phyloP scores from a whole-genome alignment of 2,329 filamentous ascomycete species.

The Simplicillium aogashimaense region DNA sequence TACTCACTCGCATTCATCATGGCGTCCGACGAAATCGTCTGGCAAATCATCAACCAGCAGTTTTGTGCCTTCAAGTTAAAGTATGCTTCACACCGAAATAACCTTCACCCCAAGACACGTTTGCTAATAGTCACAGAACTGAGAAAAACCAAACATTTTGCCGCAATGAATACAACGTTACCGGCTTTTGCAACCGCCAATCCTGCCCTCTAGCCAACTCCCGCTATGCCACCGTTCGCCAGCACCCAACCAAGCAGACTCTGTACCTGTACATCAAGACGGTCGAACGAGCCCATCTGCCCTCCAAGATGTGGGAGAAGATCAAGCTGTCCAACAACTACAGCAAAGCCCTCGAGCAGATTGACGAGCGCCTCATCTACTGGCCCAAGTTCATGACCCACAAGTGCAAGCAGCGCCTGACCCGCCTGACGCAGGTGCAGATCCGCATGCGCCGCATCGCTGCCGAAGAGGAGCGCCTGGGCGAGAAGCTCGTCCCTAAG shows the following conservation, averaged over 20 bases:
- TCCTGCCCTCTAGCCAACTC: conserved; percentile 87
- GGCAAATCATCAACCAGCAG: conserved; percentile 92
- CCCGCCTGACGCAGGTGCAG: conserved; percentile 81
- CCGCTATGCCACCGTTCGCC: conserved; percentile 83
- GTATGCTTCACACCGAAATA: conserved; percentile 27
- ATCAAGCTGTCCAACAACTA: conserved; percentile 89
- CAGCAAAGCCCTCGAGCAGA: conserved; percentile 74
- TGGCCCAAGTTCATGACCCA: conserved; percentile 90
- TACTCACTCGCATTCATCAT: conserved; percentile 33
- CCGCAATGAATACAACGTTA: conserved; percentile 87
- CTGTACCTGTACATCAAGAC: conserved; percentile 98
- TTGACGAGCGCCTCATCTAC: conserved; percentile 81
- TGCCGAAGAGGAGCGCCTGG: conserved; percentile 80
- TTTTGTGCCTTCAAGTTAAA: conserved; percentile 95
- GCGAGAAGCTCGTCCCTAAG: conserved; percentile 80
- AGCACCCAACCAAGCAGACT: conserved; percentile 68
- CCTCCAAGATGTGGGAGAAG: conserved; percentile 87
- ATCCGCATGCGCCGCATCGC: conserved; percentile 72
- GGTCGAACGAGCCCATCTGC: conserved; percentile 78
- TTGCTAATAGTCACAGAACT: conserved; percentile 42
- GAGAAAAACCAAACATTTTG: conserved; percentile 89
- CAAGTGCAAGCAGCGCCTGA: conserved; percentile 95
- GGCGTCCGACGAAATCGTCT: conserved; percentile 94
- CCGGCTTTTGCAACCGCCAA: conserved; percentile 74
- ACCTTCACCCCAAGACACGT: neutral